Conservation (phyloP, 2,329 filamentous ascomycete genomes). For the Colletotrichum noveboracense region DNA sequence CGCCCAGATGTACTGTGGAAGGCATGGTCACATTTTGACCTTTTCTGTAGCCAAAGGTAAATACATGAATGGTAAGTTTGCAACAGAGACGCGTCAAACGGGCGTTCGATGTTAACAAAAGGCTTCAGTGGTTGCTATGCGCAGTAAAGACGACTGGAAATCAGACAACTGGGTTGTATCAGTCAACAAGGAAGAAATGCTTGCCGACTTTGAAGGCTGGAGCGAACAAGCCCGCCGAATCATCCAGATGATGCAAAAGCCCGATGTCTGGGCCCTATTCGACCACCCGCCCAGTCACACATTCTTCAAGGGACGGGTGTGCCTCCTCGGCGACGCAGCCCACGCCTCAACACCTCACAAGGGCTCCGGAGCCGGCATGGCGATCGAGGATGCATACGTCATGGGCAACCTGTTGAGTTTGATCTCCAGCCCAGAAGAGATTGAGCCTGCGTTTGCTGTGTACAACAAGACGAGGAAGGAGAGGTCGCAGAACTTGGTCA, state of each 20-base stretch:
- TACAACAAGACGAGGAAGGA: constrained; percentile 15
- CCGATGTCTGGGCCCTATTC: constrained; percentile 18
- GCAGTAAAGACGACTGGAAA: constrained; percentile 6
- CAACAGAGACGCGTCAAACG: rapidly evolving
- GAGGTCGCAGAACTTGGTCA: constrained; percentile 1
- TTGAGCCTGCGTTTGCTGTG: constrained; percentile 18
- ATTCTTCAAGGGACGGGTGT: constrained; percentile 22
- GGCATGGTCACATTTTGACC: constrained; percentile 59
- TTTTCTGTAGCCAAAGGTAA: constrained; percentile 62
- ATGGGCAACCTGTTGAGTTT: constrained; percentile 17
- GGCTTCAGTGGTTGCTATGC: not conserved
- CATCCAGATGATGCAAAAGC: constrained; percentile 13
- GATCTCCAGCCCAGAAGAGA: not conserved
- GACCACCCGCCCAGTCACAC: constrained; percentile 16
- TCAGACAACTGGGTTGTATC: constrained; percentile 10
- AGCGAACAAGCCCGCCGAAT: not conserved
- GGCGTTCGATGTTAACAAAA: not conserved
- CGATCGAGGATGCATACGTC: constrained; percentile 29
- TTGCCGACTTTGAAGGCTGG: constrained; percentile 11
- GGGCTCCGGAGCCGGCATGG: constrained; percentile 27
- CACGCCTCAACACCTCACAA: constrained; percentile 30
- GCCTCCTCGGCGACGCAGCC: constrained; percentile 29
- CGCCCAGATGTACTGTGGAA: constrained; percentile 59
- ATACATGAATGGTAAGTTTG: constrained; percentile 49
- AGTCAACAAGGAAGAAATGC: constrained; percentile 5